Base-by-base conservation (phyloP, 2,329 filamentous ascomycete species). In the Penicillium sp. region DNA sequence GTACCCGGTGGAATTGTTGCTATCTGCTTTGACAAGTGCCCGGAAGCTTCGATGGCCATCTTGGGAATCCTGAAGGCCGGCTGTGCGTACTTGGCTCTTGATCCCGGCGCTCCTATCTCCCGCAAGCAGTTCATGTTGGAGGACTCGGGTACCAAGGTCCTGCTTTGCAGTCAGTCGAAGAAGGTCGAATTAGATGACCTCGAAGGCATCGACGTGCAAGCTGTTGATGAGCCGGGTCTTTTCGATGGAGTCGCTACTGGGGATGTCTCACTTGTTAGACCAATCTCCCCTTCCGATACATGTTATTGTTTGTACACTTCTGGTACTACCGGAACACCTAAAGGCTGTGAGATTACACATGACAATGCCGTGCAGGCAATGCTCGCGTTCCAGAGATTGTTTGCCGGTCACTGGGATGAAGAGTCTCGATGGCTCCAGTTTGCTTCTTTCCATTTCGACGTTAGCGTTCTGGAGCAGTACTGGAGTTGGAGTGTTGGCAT, bases 401-500 rank as follows among this genome's bases (percentile, higher is more conserved):
- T 97, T 13, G 67, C 73, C 75, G 5, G 85, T 82, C 88, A 91
- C 64, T 96, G 91, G 90, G 81, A 88, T 39, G 65, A 79, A 0
- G 69, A 82, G 0, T 95, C 92, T 0, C 85, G 89, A 54, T 97
- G 91, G 88, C 79, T 97, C 1, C 93, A 97, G 67, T 97, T 97
- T 67, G 93, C 93, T 1, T 92, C 91, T 0, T 91, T 96, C 53
- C 93, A 96, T 71, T 97, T 97, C 57, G 93, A 97, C 65, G 92
- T 97, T 4, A 94, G 90, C 1, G 89, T 97, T 0, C 80, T 97
- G 0, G 92, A 97, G 68, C 92, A 96, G 66, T 97, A 93, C 70
- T 97, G 91, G 91, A 94, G 88, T 54, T 97, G 92, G 92, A 91
- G 88, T 27, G 89, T 94, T 1, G 92, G 92, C 1, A 92, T 97